Conservation (phyloP, 495 filamentous ascomycete genomes). For the Durotheca rogersii region DNA sequence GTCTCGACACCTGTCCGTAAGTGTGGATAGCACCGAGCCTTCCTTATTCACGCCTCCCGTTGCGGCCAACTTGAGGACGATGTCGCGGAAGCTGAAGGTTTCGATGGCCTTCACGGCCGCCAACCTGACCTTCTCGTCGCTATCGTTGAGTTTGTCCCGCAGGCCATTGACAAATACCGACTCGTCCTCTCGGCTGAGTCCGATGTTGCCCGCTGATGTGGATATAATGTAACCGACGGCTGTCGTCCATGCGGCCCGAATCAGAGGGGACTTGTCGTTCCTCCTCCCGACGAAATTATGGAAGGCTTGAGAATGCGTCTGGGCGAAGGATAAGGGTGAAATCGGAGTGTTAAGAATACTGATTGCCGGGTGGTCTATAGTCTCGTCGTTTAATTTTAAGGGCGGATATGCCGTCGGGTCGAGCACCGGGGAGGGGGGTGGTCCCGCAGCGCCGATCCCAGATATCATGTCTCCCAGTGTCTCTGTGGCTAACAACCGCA, state of each 20-base stretch:
- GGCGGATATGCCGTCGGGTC: constrained; percentile 82
- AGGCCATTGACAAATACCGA: constrained; percentile 68
- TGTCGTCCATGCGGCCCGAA: constrained; percentile 82
- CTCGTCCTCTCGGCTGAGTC: constrained; percentile 76
- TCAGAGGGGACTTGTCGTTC: constrained; percentile 77
- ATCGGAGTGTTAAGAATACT: constrained; percentile 74
- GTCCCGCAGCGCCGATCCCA: constrained; percentile 86
- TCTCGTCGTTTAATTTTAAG: constrained; percentile 61
- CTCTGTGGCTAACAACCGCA: constrained; percentile 85
- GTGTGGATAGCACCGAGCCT: constrained; percentile 70
- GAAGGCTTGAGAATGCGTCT: constrained; percentile 74
- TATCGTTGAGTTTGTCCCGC: constrained; percentile 77
- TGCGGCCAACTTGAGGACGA: constrained; percentile 76
- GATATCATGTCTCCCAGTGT: constrained; percentile 92
- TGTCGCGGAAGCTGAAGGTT: constrained; percentile 70
- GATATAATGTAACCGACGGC: constrained; percentile 75
- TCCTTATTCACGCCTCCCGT: constrained; percentile 68
- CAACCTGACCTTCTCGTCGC: constrained; percentile 86
- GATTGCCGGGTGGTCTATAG: constrained; percentile 46
- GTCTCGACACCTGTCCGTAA: constrained; percentile 89
- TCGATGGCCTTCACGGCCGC: constrained; percentile 81
- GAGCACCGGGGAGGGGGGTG: constrained; percentile 67
- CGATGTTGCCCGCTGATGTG: constrained; percentile 84
- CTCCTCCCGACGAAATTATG: constrained; percentile 77
- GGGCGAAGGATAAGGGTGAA: constrained; percentile 79